Evolutionary conservation across 768 basidiomycete species (phyloP).

Genomic region (Collybia sp.): DNA sequence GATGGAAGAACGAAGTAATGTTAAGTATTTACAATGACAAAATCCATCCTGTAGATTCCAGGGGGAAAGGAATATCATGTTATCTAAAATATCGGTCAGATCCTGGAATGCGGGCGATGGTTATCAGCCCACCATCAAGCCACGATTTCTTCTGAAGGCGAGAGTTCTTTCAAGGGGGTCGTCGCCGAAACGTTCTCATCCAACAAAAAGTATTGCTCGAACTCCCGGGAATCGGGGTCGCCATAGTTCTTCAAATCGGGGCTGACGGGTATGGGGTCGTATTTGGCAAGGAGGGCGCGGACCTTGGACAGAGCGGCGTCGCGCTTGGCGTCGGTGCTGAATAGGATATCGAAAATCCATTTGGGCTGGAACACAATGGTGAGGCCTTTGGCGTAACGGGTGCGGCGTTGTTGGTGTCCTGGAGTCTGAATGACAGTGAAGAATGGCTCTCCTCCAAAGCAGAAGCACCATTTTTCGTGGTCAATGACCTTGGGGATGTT

Average conservation of each 20-base stretch:
- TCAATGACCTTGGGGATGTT: constrained; percentile 11
- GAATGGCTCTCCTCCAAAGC: constrained; percentile 16
- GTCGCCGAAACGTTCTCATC: constrained; percentile 14
- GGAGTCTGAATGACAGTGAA: constrained; percentile 16
- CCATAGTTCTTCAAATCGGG: constrained; percentile 17
- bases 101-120: no score
- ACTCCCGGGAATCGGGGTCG: constrained; percentile 11
- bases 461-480: constrained; percentile 16
- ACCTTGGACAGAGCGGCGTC: constrained; percentile 13
- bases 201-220: constrained; percentile 13
- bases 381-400: constrained; percentile 13
- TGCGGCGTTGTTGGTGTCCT: constrained; percentile 12
- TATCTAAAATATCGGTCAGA: no score
- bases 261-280: constrained; percentile 15
- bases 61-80: no score
- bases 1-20: no score
- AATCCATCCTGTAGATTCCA: no score
- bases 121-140: no score
- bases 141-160: background rate
- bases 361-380: constrained; percentile 17
- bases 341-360: constrained; percentile 18
- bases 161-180: constrained; percentile 8
- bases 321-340: constrained; percentile 14
- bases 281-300: constrained; percentile 12
- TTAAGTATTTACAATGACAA: no score